phyloP scores from a whole-genome alignment of 2,329 filamentous ascomycete species.

The Coniochaeta hoffmannii region DNA sequence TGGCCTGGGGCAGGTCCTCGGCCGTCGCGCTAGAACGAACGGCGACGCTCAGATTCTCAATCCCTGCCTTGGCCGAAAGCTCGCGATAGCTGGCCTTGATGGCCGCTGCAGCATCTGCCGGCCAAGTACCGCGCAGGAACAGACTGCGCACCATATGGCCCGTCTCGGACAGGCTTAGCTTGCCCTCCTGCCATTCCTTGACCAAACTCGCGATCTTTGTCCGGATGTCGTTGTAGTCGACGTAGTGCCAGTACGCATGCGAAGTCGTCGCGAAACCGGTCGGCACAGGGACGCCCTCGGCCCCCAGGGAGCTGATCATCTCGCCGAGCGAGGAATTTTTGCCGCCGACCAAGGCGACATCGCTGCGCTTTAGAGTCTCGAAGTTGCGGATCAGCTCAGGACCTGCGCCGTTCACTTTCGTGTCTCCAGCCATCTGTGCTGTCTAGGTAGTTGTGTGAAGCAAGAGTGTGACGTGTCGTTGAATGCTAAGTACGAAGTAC shows the following conservation, averaged over 20 bases:
- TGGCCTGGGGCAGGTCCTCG: slow-evolving; percentile 29
- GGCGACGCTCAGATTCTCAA: slow-evolving; percentile 22
- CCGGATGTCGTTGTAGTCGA: slow-evolving; percentile 23
- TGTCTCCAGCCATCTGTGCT: too few species aligned
- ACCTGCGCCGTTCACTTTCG: too few species aligned
- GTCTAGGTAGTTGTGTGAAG: too few species aligned
- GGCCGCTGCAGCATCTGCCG: slow-evolving; percentile 16
- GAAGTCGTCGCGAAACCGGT: slow-evolving; percentile 27
- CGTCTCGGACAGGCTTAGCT: slow-evolving; percentile 20
- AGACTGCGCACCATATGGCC: slow-evolving; percentile 20
- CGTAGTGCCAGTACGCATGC: slow-evolving; percentile 23
- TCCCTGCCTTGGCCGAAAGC: slow-evolving; percentile 14
- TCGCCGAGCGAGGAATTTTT: slow-evolving; percentile 31
- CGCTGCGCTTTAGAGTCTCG: slow-evolving; percentile 14
- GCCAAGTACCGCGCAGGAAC: slow-evolving; percentile 24
- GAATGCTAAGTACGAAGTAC: too few species aligned
- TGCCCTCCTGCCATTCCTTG: slow-evolving; percentile 20
- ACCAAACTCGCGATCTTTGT: slow-evolving; percentile 20
- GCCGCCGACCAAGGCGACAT: slow-evolving; percentile 24
- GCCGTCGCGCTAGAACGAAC: slow-evolving; percentile 30
- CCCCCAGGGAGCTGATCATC: slow-evolving; percentile 23
- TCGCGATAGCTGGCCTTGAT: slow-evolving; percentile 21
- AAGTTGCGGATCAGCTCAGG: slow-evolving; percentile 14
- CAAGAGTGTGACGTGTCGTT: too few species aligned
- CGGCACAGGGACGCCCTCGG: slow-evolving; percentile 23